Evolutionary conservation across 306 rosid species (phyloP), one percentile per base, ranked within the genome.

Genomic region (Malus fusca): DNA sequence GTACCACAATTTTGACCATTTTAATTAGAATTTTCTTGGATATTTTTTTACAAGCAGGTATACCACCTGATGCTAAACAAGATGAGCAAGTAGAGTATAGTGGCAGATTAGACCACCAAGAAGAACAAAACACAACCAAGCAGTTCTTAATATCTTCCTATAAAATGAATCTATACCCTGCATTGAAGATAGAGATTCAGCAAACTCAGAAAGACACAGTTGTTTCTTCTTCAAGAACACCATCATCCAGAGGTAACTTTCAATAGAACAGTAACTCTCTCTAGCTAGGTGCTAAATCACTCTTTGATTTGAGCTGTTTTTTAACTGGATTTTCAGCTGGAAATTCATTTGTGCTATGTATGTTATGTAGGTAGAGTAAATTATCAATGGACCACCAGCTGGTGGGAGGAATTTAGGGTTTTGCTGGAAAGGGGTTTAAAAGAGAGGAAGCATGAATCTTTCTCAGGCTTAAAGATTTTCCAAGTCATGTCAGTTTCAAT

Each of bases 401-500:
- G 98, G 98, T 90, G 88, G 89, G 89, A 81, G 77, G 96, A 94
- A 79, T 91, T 94, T 73, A 84, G 19, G 78, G 91, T 94, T 65
- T 86, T 94, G 52, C 93, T 94, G 53, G 81, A 82, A 72, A 90
- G 98, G 78, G 96, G 98, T 73, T 78, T 94, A 73, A 73, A 82
- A 51, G 98, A 91, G 65, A 90, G 98, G 68, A 90, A 85, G 63
- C 96, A 91, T 75, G 97, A 94, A 88, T 91, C 98, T 37, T 94
- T 87, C 82, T 94, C 98, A 11, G 91, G 93, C 68, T 74, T 94
- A 23, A 88, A 85, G 78, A 94, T 94, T 86, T 90, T 92, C 60
- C 98, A 94, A 81, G 96, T 92, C 58, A 75, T 92, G 86, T 91
- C 97, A 51, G 98, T 92, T 10, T 83, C 98, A 44, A 21, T 94